Evolutionary conservation across 192 early-diverging fungal genomes (phyloP), one percentile per base, ranked within the genome.

Genomic region (Lobosporangium transversale): DNA sequence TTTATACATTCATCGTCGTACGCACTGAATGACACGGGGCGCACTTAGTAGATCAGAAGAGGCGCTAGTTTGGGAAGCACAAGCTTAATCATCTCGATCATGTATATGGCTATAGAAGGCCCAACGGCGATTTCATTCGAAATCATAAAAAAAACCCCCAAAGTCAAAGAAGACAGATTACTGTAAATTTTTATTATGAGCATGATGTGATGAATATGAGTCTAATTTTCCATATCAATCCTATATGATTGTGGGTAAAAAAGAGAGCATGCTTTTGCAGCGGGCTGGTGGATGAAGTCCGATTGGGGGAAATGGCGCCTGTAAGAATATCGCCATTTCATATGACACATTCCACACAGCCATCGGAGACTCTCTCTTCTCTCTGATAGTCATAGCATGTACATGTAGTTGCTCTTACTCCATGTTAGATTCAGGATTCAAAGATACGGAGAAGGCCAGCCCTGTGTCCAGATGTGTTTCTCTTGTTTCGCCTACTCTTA

Each of bases 1-100:
- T 26, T 29, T 29, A 62, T 32, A 48, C 21, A 35, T 35, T 26
- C 56, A 58, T 26, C 9, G 56, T 58, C 57, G 9, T 12, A 15
- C 37, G 37, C 14, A 14, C 37, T 40, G 8, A 40, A 40, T 7
- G 37, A 14, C 7, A 40, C 14, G 37, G 37, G 37, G 37, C 37
- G 37, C 14, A 40, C 8, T 40, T 40, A 40, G 37, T 40, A 40
- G 37, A n/a, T n/a, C n/a, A n/a, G n/a, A n/a, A n/a, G n/a, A n/a
- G n/a, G n/a, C n/a, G n/a, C n/a, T n/a, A n/a, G n/a, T n/a, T n/a
- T n/a, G n/a, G n/a, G n/a, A n/a, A n/a, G n/a, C n/a, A n/a, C n/a
- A n/a, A n/a, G n/a, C n/a, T n/a, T n/a, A 7, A 40, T 40, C 37
- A 14, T 7, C 7, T 40, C 37, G 14, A 40, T 40, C 8, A 14